Evolutionary conservation across 2,329 filamentous ascomycete genomes (phyloP), one percentile per base, ranked within the genome.

Genomic region (Talaromyces sp.): DNA sequence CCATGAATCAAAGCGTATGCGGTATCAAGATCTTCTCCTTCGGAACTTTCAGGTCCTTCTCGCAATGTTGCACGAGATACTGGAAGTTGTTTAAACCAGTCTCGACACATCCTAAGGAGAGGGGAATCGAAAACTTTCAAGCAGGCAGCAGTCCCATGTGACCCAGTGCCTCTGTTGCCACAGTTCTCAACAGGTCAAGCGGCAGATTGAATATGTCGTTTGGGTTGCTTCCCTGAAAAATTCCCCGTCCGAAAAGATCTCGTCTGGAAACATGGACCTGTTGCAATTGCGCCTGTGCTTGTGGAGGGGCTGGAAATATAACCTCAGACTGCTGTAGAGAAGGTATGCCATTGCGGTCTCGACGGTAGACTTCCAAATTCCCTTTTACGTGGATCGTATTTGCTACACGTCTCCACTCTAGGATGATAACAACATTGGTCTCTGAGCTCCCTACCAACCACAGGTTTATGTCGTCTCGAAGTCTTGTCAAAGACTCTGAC

Each of bases 1-100:
- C 56, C 61, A 15, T 63, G 61, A 43, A 38, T 45, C 49, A 63
- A 56, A 38, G 47, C 47, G 5, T 63, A 53, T 29, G 61, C 61
- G 17, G 47, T 53, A 56, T 63, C 27, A 63, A 56, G 3, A 63
- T 63, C 47, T 63, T 54, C 47, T 63, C 34, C 49, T 63, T 63
- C 36, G 47, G 49, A 34, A 63, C 61, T 43, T 40, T 17, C 27
- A 63, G 47, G 15, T 56, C 25, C 36, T 40, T 45, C 36, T 63
- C 61, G 49, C 34, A 54, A 45, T 53, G 31, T 17, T 54, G 22
- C 31, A 63, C 22, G 34, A 63, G 61, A 56, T 63, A 63, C 49
- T 63, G 31, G 25, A 63, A 63, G 49, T 56, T 63, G 13, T 38
- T 54, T 10, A 25, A 10, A 34, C n/a, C n/a, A n/a, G n/a, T n/a